Evolutionary conservation across 2,329 filamentous ascomycete species (phyloP).

Genomic region (Aureobasidium sp.): DNA sequence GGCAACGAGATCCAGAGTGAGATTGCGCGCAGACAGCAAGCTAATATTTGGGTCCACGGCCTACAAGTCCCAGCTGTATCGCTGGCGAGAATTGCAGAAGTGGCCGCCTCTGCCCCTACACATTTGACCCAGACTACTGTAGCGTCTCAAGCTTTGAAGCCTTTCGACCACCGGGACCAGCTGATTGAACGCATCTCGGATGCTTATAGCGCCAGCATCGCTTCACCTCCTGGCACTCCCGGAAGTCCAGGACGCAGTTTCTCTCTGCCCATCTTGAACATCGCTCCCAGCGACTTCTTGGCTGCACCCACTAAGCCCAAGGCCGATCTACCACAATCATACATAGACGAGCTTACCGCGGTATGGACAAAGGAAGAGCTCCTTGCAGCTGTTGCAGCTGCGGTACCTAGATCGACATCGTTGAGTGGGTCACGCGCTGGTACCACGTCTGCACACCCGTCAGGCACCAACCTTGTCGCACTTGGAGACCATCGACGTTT

Average conservation of each 20-base stretch:
- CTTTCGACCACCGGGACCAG: conserved; percentile 77
- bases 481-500: conserved; percentile 29
- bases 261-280: conserved; percentile 64
- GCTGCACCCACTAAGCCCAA: conserved; percentile 35
- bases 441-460: conserved; percentile 46
- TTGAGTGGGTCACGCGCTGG: conserved; percentile 72
- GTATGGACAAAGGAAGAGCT: conserved; percentile 85
- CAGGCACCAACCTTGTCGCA: conserved; percentile 17
- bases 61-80: conserved; percentile 75
- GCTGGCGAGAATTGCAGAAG: conserved; percentile 61
- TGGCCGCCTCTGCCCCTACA: conserved; percentile 50
- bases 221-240: conserved; percentile 71
- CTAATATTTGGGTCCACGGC: conserved; percentile 81
- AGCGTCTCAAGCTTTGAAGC: conserved; percentile 70
- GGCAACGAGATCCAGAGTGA: conserved; percentile 80
- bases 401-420: conserved; percentile 76
- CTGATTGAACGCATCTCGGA: conserved; percentile 80
- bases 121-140: conserved; percentile 54
- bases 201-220: conserved; percentile 69
- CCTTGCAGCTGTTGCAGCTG: conserved; percentile 70
- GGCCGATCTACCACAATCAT: conserved; percentile 69
- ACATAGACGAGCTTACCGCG: conserved; percentile 79
- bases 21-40: conserved; percentile 76
- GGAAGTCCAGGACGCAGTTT: conserved; percentile 57
- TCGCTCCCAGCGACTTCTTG: conserved; percentile 36